Conservation (phyloP, 495 filamentous ascomycete species). For the Tuber aestivum region DNA sequence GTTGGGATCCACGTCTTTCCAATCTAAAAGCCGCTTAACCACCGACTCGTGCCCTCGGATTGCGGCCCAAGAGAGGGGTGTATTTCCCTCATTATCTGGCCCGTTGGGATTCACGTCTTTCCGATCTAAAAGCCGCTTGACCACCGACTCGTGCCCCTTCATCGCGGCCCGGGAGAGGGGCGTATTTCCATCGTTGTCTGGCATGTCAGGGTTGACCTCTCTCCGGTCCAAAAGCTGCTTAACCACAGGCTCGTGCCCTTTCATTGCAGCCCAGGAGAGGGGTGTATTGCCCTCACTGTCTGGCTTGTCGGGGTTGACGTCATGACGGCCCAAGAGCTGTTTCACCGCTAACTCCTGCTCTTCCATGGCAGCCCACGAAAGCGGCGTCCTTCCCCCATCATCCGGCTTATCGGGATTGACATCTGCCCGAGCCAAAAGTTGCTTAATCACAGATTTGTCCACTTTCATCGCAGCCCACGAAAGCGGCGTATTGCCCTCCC, state of each 20-base stretch:
- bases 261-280: not conserved
- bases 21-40: not conserved
- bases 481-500: not conserved
- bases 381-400: not conserved
- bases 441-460: not conserved
- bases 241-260: not conserved
- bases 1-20: not conserved
- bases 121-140: not conserved
- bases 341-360: not conserved
- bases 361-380: not conserved
- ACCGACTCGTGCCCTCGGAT: not conserved
- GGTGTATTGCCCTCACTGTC: not conserved
- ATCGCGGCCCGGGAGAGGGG: not conserved
- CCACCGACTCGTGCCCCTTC: not conserved
- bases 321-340: not conserved
- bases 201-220: not conserved
- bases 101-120: not conserved
- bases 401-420: not conserved
- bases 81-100: not conserved
- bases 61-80: not conserved
- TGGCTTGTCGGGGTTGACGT: not conserved
- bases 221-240: not conserved
- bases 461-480: not conserved
- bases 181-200: not conserved
- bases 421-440: not conserved